Evolutionary conservation across 768 basidiomycete species (phyloP).

Genomic region (Agrocybe praecox): DNA sequence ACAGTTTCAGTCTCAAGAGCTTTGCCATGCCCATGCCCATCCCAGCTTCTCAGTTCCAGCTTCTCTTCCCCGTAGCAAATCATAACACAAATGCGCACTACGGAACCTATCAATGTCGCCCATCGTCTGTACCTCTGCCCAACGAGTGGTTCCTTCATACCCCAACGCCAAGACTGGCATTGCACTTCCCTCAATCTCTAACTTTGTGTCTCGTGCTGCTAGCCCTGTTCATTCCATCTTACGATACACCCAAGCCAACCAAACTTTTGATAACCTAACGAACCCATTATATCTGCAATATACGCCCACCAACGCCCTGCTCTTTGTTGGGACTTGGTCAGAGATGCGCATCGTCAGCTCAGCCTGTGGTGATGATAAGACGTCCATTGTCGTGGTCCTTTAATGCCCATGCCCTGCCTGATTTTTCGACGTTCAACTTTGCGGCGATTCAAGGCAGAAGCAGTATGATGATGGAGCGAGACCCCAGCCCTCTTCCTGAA

Average conservation of each 20-base stretch:
- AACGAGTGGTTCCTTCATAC: conserved; percentile 39
- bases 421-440: not conserved
- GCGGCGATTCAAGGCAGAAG: too few species aligned
- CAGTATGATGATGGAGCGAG: conserved; percentile 12
- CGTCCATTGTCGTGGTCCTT: conserved; percentile 12
- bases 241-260: not conserved
- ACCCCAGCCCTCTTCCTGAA: conserved; percentile 17
- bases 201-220: not conserved
- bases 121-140: conserved; percentile 67
- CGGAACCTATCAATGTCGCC: conserved; percentile 43
- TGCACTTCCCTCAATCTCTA: conserved; percentile 28
- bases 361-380: conserved; percentile 10
- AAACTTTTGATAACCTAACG: not conserved
- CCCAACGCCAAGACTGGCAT: conserved; percentile 34
- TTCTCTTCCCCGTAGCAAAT: conserved; percentile 3
- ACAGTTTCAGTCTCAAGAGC: not conserved
- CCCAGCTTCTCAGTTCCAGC: not conserved
- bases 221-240: not conserved
- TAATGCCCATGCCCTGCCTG: not conserved
- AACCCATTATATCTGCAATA: not conserved
- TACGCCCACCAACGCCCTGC: conserved; percentile 32
- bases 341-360: conserved; percentile 13
- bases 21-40: not conserved
- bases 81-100: not conserved
- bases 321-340: conserved; percentile 9